phyloP scores from a whole-genome alignment of 1,284 basidiomycete genomes.

The Mycosarcoma maydis region DNA sequence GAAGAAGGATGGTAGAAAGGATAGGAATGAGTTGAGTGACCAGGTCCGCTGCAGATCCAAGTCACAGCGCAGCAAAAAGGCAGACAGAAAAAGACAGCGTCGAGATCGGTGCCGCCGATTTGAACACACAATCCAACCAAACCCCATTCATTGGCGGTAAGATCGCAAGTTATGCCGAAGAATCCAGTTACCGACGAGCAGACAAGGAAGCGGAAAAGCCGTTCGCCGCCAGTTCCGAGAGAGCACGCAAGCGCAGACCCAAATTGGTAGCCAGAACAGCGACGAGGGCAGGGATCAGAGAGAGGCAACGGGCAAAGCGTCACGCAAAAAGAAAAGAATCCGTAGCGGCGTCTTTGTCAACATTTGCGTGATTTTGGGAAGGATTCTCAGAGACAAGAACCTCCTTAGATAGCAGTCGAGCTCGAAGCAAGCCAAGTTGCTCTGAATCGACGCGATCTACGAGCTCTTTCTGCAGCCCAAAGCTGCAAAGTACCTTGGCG shows the following conservation, averaged over 20 bases:
- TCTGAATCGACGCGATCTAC: slow-evolving; percentile 2
- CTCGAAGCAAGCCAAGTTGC: neutral
- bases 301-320: slow-evolving; percentile 1
- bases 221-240: slow-evolving; percentile 19
- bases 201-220: slow-evolving; percentile 3
- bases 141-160: neutral
- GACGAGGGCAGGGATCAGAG: slow-evolving; percentile 1
- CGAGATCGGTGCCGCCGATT: neutral
- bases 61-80: slow-evolving; percentile 21
- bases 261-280: slow-evolving; percentile 17
- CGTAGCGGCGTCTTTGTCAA: slow-evolving; percentile 27
- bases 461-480: neutral
- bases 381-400: neutral
- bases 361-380: slow-evolving; percentile 8
- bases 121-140: slow-evolving; percentile 5
- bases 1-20: slow-evolving; percentile 13
- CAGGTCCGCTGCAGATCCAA: slow-evolving; percentile 30
- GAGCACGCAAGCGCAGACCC: neutral
- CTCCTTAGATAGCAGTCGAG: slow-evolving; percentile 6
- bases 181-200: neutral
- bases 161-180: slow-evolving; percentile 16
- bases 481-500: neutral
- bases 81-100: slow-evolving; percentile 3
- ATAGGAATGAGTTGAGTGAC: slow-evolving; percentile 14
- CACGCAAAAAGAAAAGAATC: slow-evolving; percentile 16